A percentile compares a stretch with the other conserved stretches of the same genome.
phyloP scores from a whole-genome alignment of 2,329 filamentous ascomycete genomes.

The Ceratocystis ficicola region DNA sequence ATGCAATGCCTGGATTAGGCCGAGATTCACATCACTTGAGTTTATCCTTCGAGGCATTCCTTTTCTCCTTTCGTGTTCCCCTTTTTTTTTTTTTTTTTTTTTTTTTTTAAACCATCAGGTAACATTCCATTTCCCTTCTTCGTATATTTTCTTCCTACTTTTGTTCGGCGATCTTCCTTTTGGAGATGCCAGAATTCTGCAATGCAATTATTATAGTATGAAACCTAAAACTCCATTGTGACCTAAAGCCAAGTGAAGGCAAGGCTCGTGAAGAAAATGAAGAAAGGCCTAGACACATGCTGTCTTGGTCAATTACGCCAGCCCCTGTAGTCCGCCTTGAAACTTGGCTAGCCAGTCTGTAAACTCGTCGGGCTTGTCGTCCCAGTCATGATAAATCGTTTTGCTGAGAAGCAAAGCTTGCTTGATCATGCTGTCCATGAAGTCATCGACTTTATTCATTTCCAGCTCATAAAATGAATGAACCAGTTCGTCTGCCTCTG shows the following conservation, averaged over 20 bases:
- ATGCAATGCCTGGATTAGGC: too few relatives aligned
- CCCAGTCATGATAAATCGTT: slow-evolving; percentile 48
- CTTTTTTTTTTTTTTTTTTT: background rate
- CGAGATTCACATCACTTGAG: too few relatives aligned
- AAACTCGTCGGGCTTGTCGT: slow-evolving; percentile 60
- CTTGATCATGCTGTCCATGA: slow-evolving; percentile 47
- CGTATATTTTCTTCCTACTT: background rate
- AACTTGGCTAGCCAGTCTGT: slow-evolving; percentile 50
- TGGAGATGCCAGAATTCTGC: background rate
- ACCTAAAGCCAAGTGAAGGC: background rate
- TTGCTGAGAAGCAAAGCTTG: slow-evolving; percentile 46
- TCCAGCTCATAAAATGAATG: slow-evolving; percentile 60
- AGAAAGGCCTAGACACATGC: too few relatives aligned
- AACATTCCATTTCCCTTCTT: background rate
- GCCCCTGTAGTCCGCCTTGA: background rate
- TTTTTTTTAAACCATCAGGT: background rate
- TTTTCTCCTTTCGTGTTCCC: background rate
- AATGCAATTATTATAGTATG: background rate
- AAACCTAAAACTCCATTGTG: background rate
- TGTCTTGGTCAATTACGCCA: background rate
- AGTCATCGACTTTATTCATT: slow-evolving; percentile 43
- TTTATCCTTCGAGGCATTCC: background rate
- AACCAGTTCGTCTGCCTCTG: slow-evolving; percentile 58
- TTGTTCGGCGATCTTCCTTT: background rate
- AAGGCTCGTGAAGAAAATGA: too few relatives aligned